Conservation (phyloP, 306 rosid genomes). For the Begonia peltatifolia region DNA sequence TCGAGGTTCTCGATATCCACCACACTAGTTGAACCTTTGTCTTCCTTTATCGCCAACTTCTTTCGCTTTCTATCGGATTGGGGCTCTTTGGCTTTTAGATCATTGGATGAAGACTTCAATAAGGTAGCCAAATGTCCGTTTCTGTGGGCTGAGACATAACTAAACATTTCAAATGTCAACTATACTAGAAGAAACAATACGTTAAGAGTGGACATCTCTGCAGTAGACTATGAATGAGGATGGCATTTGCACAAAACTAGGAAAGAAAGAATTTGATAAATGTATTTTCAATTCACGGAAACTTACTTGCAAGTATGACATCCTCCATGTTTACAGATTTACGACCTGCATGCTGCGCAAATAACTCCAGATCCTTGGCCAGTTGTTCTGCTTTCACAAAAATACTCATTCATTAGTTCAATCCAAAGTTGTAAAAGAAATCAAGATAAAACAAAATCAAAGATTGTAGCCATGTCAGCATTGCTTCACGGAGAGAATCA, state of each 20-base stretch:
- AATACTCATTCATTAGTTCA: conserved; percentile 1
- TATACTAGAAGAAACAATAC: no score
- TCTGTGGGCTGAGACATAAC: conserved; percentile 58
- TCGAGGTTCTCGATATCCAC: conserved; percentile 17
- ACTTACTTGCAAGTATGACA: conserved; percentile 72
- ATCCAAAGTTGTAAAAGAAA: neutral
- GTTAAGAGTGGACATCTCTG: no score
- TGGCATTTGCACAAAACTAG: neutral
- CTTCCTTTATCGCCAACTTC: conserved; percentile 41
- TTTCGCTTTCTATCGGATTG: conserved; percentile 70
- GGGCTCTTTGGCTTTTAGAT: conserved; percentile 64
- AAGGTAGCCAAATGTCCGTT: conserved; percentile 56
- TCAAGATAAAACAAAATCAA: neutral
- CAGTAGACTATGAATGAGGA: neutral
- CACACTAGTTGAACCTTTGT: conserved; percentile 14
- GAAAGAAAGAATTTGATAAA: neutral
- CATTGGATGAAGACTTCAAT: conserved; percentile 49
- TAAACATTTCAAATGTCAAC: neutral
- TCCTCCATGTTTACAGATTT: conserved; percentile 78
- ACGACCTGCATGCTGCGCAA: conserved; percentile 75
- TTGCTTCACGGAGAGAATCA: neutral
- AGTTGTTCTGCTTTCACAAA: conserved; percentile 40
- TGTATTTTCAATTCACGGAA: neutral
- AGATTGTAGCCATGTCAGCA: neutral
- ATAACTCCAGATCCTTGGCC: conserved; percentile 76